A percentile compares a stretch with the other conserved stretches of the same genome.
Evolutionary conservation across 192 early-diverging fungal species (phyloP).

Genomic region (Podila minutissima): DNA sequence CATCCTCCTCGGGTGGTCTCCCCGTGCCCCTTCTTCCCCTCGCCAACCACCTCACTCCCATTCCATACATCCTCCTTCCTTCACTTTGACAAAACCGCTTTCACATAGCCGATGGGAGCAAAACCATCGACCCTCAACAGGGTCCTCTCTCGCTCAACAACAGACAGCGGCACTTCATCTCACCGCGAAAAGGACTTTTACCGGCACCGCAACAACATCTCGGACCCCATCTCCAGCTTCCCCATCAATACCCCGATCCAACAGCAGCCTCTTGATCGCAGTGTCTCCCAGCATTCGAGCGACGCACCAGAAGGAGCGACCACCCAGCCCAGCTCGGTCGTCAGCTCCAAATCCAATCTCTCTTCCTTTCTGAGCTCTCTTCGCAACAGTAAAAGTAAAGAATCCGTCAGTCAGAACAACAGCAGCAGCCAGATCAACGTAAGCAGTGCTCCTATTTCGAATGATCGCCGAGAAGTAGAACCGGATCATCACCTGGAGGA

Average conservation of each 20-base stretch:
- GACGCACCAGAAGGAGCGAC: not conserved
- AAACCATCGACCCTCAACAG: constrained; percentile 23
- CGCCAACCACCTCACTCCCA: not conserved
- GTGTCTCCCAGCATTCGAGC: constrained; percentile 16
- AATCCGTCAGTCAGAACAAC: not conserved
- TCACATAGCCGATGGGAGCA: constrained; percentile 16
- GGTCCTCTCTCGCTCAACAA: constrained; percentile 17
- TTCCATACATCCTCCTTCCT: not conserved
- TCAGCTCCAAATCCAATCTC: constrained; percentile 25
- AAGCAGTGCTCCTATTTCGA: not conserved
- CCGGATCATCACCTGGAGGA: constrained; percentile 1
- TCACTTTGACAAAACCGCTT: not conserved
- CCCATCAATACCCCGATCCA: constrained; percentile 2
- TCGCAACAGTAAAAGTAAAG: constrained; percentile 6
- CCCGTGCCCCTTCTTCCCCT: not conserved
- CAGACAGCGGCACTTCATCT: constrained; percentile 10
- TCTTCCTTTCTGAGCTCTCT: constrained; percentile 27
- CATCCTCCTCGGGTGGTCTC: not conserved
- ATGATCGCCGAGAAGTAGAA: not conserved
- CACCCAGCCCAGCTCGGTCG: not conserved
- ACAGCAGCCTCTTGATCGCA: not conserved
- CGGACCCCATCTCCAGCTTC: constrained; percentile 3
- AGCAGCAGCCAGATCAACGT: not conserved
- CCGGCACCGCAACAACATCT: not conserved
- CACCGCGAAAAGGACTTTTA: too few relatives aligned